These are phyloP conservation scores for Bonia amplexicaulis DNA, from an alignment of 176 grass and related monocot genomes.

Conservation along the genomic window DNA sequence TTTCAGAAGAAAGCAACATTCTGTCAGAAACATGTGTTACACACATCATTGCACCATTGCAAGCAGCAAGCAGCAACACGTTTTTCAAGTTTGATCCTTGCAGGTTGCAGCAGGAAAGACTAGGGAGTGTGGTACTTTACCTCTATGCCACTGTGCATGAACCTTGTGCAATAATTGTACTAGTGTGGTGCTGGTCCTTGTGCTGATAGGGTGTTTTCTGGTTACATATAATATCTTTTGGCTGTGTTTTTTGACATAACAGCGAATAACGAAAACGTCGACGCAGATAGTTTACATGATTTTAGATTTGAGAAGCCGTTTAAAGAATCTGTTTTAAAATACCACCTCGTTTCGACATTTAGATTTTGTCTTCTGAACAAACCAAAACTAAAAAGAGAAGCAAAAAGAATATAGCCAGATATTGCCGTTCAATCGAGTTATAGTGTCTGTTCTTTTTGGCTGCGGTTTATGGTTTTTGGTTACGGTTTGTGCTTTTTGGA, in stretches of 20 bases:
- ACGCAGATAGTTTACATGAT: no score
- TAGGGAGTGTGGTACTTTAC: background rate
- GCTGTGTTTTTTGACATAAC: no score
- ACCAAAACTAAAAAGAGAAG: no score
- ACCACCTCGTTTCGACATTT: no score
- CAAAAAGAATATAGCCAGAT: no score
- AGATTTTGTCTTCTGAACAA: no score
- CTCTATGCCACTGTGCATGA: background rate
- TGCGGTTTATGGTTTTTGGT: no score
- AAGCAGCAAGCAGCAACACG: no score
- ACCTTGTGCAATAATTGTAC: background rate
- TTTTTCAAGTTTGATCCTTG: background rate
- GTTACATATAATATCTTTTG: rapidly evolving
- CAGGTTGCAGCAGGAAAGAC: background rate
- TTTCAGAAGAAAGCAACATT: background rate
- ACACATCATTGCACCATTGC: background rate
- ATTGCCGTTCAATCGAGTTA: background rate
- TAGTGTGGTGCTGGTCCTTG: background rate
- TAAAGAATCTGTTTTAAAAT: no score
- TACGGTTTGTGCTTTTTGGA: no score
- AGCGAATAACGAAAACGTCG: rapidly evolving
- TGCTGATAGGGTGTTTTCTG: background rate
- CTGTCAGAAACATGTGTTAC: background rate
- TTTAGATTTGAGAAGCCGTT: no score
- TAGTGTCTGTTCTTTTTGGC: no score